A percentile compares a stretch with the other conserved stretches of the same genome.
Evolutionary conservation across 1,284 basidiomycete species (phyloP).

Genomic region (Entoloma clypeatum): DNA sequence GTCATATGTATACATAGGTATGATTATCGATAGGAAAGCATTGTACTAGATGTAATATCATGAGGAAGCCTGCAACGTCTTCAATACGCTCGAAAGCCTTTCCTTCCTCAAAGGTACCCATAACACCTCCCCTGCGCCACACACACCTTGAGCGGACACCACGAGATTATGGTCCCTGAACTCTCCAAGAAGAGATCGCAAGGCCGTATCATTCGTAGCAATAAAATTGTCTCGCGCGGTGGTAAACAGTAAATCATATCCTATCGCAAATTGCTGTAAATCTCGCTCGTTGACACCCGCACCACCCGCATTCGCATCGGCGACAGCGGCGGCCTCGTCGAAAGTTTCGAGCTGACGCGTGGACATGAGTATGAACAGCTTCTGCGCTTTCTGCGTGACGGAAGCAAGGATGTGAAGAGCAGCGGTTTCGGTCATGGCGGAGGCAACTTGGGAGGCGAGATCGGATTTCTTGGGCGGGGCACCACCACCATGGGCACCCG

Average conservation of each 20-base stretch:
- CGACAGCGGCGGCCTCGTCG: slow-evolving; percentile 32
- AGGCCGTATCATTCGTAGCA: slow-evolving; percentile 80
- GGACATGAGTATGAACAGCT: slow-evolving; percentile 69
- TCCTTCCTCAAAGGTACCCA: slow-evolving; percentile 85
- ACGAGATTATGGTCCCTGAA: slow-evolving; percentile 88
- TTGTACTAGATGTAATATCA: too few species aligned
- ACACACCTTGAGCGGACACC: slow-evolving; percentile 43
- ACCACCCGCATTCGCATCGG: too few species aligned
- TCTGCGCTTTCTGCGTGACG: slow-evolving; percentile 83
- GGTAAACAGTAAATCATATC: slow-evolving; percentile 63
- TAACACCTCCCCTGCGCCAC: slow-evolving; percentile 56
- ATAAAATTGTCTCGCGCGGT: slow-evolving; percentile 76
- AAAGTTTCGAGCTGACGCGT: slow-evolving; percentile 61
- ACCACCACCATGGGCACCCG: slow-evolving; percentile 47
- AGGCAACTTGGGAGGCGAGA: slow-evolving; percentile 29
- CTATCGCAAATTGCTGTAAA: slow-evolving; percentile 49
- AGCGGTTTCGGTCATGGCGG: slow-evolving; percentile 72
- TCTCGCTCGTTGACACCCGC: slow-evolving; percentile 32
- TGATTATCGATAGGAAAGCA: too few species aligned
- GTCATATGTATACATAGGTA: neutral
- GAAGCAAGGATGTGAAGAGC: slow-evolving; percentile 80
- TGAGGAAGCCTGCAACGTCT: slow-evolving; percentile 23
- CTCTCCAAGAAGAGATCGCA: slow-evolving; percentile 79
- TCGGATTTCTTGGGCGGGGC: slow-evolving; percentile 33
- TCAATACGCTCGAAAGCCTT: slow-evolving; percentile 44